These are phyloP conservation scores for Puccinia novopanici DNA, from an alignment of 1,284 basidiomycete genomes.

Conservation along the genomic window DNA sequence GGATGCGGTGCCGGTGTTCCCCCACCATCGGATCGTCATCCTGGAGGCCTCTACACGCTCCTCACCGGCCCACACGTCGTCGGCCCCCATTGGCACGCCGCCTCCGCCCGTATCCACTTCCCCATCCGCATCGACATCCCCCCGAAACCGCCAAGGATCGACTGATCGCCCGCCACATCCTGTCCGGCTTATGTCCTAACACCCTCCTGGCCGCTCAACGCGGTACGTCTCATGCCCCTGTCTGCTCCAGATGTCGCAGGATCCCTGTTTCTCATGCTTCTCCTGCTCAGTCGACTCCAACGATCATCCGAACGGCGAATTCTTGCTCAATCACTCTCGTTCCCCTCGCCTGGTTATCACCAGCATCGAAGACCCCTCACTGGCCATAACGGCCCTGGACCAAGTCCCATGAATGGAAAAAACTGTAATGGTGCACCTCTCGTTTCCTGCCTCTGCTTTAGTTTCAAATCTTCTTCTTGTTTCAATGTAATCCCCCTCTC, in stretches of 20 bases:
- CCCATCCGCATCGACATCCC: neutral
- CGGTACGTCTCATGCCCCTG: neutral
- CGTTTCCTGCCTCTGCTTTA: too few relatives aligned
- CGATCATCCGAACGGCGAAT: conserved; percentile 41
- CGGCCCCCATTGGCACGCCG: conserved; percentile 3
- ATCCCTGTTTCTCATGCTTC: neutral
- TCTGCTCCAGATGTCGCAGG: too few relatives aligned
- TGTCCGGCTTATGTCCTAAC: conserved; percentile 7
- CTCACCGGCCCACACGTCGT: too few relatives aligned
- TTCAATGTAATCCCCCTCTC: too few relatives aligned
- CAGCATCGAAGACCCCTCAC: conserved; percentile 24
- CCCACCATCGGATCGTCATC: conserved; percentile 21
- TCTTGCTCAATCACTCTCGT: conserved; percentile 8
- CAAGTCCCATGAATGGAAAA: neutral
- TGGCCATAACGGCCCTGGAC: neutral
- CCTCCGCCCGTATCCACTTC: neutral
- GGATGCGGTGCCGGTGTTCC: neutral
- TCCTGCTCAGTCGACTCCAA: conserved; percentile 21
- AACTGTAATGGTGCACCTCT: too few relatives aligned
- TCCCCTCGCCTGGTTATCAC: conserved; percentile 10
- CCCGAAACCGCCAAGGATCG: neutral
- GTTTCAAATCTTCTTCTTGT: too few relatives aligned
- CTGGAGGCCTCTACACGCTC: conserved; percentile 39
- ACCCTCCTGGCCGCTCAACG: conserved; percentile 2
- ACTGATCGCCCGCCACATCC: conserved; percentile 27